phyloP scores from a whole-genome alignment of 2,329 filamentous ascomycete species.

The Fusarium floridanum region DNA sequence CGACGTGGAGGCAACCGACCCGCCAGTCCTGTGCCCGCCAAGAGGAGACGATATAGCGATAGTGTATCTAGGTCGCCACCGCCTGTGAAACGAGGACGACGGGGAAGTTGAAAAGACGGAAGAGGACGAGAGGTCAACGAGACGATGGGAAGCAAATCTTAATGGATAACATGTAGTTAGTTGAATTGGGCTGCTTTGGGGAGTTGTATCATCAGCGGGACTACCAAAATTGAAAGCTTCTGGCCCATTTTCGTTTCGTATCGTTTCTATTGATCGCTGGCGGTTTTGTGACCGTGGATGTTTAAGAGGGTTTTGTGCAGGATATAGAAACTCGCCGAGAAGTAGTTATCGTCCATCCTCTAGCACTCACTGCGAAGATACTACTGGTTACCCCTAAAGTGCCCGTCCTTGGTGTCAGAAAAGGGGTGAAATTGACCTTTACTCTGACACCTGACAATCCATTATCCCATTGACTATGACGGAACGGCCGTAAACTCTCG shows the following conservation, averaged over 20 bases:
- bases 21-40: conserved; percentile 45
- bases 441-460: too few species aligned
- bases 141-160: conserved; percentile 10
- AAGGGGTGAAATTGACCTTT: background rate
- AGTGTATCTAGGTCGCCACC: conserved; percentile 50
- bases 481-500: background rate
- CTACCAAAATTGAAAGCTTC: conserved; percentile 41
- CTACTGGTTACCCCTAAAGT: background rate
- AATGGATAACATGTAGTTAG: conserved; percentile 33
- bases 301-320: background rate
- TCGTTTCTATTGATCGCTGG: background rate
- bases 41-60: conserved; percentile 50
- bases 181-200: conserved; percentile 30
- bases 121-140: background rate
- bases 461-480: background rate
- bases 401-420: background rate
- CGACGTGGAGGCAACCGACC: conserved; percentile 35
- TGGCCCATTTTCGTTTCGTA: conserved; percentile 18
- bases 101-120: conserved; percentile 39
- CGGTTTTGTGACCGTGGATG: background rate
- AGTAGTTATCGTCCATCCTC: background rate
- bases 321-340: background rate
- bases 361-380: background rate
- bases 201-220: conserved; percentile 41
- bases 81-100: conserved; percentile 49